Base-by-base conservation (phyloP, 1,139 yeast genomes). In the Suhomyces guaymorum region DNA sequence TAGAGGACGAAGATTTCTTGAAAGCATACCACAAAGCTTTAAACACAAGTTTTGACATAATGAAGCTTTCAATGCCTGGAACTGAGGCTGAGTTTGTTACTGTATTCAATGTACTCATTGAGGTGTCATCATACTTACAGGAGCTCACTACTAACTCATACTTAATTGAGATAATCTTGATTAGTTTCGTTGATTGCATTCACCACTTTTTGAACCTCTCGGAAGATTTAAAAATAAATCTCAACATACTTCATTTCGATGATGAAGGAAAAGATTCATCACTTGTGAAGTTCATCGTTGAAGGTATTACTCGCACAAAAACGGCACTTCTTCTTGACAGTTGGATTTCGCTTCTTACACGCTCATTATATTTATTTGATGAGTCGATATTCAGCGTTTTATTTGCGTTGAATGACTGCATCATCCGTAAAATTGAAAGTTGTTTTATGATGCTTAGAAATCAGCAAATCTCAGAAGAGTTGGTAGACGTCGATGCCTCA, bases 331-430 rank as follows among this genome's bases (percentile, higher is more conserved):
- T 74, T 7, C 55, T 75, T 19, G 75, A 71, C 30, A 61, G 67
- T 10, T 78, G 81, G 80, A 56, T 70, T 24, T 47, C 57, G 3
- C 58, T 78, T 17, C 55, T 78, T 21, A 61, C 66, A 5, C 63
- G 65, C 34, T 64, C 77, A 8, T 52, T 78, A 20, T 68, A 75
- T 23, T 48, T 73, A 16, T 72, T 76, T 48, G 70, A 71, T 24
- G 76, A 74, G 23, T 63, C 73, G 3, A 65, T 79, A 0, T 75
- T 79, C 46, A 70, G 71, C 38, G 76, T 78, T 8, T 55, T 79
- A 12, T 57, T 73, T 11, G 64, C 70, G 1, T 52, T 82, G 28
- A 75, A 73, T 31, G 74, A 70, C 26, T 65, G 79, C 21, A 55
- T 82, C 10, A 70, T 82, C 34, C 47, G 57, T 5, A 78, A 76